Base-by-base conservation (phyloP, 75 land plant species). In the Selaginella moellendorffii region DNA sequence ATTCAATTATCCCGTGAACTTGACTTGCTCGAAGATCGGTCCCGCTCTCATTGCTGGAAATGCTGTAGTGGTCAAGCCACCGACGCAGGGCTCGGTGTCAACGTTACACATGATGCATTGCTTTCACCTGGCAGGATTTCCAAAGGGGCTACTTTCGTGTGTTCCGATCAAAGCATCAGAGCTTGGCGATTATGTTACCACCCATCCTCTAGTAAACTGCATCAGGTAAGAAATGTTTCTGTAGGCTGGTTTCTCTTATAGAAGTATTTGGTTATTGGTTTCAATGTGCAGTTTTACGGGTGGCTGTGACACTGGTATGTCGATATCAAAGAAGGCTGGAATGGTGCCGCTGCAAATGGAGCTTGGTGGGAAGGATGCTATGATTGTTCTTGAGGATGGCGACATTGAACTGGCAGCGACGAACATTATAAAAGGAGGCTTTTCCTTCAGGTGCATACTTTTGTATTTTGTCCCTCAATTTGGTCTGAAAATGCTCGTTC, bases 281-380 rank as follows among this genome's bases (percentile, higher is more conserved):
- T 9, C 9, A 9, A 21, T 56, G 59, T 56, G 19, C 24, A 56
- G 59, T 56, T 56, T 56, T 24, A 56, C 59, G 19, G 59, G 59
- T 8, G 59, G 59, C 5, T 56, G 59, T 56, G 59, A 56, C 5
- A 56, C 59, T 56, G 59, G 59, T 56, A 56, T 56, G n/a, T 19
- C 21, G 17, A 56, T 56, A 8, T 56, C 59, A 8, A 8, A 56
- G 21, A 56, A 56, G 21, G 59, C 59, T n/a, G n/a, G 24, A 8
- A 56, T 56, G 59, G 24, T 56, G 9, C 59, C 59, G n/a, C n/a
- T 56, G 59, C 59, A 56, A 25, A 56, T 56, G 59, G 59, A 56
- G 59, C 59, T 56, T 56, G 59, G 59, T 8, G 59, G 59, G n/a
- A 56, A 56, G 21, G 59, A 56, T 24, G 59, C 24, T 19, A 21